A percentile compares a stretch with the other conserved stretches of the same genome.
Conservation (phyloP, 2,329 filamentous ascomycete genomes). For the Fusarium tuaranense region DNA sequence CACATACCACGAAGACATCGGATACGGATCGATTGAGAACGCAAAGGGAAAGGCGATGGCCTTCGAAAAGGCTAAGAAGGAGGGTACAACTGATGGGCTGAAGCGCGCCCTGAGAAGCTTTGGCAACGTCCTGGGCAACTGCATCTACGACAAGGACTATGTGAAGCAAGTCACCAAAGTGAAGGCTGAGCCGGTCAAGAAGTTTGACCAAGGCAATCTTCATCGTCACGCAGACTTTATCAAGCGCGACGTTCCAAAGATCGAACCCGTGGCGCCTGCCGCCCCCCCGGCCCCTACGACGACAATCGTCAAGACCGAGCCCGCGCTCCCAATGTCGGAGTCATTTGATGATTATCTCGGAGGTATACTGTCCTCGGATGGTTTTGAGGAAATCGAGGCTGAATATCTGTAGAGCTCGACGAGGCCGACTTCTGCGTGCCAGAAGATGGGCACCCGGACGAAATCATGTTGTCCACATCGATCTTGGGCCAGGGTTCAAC, state of each 20-base stretch:
- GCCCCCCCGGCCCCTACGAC: constrained; percentile 26
- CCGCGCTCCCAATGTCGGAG: constrained; percentile 45
- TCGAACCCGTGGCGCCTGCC: constrained; percentile 30
- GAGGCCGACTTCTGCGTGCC: constrained; percentile 80
- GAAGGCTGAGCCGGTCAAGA: constrained; percentile 78
- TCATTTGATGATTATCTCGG: constrained; percentile 65
- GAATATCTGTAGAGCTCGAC: constrained; percentile 72
- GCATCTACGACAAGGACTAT: constrained; percentile 97
- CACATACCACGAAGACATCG: constrained; percentile 97
- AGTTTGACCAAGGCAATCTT: constrained; percentile 82
- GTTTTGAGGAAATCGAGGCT: constrained; percentile 53
- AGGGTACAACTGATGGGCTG: constrained; percentile 93
- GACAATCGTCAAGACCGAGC: constrained; percentile 46
- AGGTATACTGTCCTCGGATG: constrained; percentile 56
- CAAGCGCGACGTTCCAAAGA: constrained; percentile 64
- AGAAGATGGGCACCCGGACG: constrained; percentile 80
- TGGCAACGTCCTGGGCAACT: constrained; percentile 97
- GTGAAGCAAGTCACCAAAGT: constrained; percentile 90
- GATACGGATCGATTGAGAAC: constrained; percentile 97
- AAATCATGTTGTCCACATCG: constrained; percentile 68
- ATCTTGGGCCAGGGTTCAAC: constrained; percentile 26
- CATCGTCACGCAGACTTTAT: constrained; percentile 84
- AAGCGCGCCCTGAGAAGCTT: constrained; percentile 93
- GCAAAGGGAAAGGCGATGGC: constrained; percentile 94
- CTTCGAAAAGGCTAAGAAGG: constrained; percentile 99